phyloP scores from a whole-genome alignment of 495 filamentous ascomycete genomes.

The Rostrohypoxylon terebratum region DNA sequence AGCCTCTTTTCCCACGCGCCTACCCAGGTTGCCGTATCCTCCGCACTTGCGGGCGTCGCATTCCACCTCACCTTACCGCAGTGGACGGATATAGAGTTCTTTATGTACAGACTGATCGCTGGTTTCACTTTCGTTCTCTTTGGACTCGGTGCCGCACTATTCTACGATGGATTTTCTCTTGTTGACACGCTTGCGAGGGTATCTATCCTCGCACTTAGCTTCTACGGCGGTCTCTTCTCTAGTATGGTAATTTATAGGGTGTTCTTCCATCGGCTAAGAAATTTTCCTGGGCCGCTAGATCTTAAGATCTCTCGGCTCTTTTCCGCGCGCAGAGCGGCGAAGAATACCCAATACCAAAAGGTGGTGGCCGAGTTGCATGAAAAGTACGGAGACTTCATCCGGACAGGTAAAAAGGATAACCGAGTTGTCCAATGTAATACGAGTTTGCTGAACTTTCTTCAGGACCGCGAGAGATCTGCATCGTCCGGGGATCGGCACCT shows the following conservation, averaged over 20 bases:
- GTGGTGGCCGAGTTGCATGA: conserved; percentile 49
- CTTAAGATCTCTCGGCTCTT: conserved; percentile 56
- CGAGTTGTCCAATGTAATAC: background rate
- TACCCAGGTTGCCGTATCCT: conserved; percentile 2
- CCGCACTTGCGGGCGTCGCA: conserved; percentile 6
- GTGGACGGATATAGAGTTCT: conserved; percentile 9
- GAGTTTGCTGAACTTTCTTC: background rate
- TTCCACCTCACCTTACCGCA: conserved; percentile 26
- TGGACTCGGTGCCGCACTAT: conserved; percentile 2
- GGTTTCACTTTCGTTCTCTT: background rate
- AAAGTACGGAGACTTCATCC: conserved; percentile 56
- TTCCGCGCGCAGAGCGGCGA: conserved; percentile 32
- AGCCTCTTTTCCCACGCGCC: conserved; percentile 4
- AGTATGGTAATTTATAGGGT: conserved; percentile 61
- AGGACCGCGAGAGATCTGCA: conserved; percentile 53
- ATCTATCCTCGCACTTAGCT: background rate
- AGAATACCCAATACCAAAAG: conserved; percentile 46
- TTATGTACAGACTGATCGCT: conserved; percentile 17
- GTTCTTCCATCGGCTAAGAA: conserved; percentile 60
- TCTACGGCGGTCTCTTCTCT: conserved; percentile 45
- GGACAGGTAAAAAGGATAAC: conserved; percentile 42
- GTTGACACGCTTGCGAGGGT: background rate
- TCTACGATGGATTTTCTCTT: conserved; percentile 2
- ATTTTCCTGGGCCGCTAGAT: conserved; percentile 58
- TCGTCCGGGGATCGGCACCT: conserved; percentile 51